Percentiles rank a stretch among this genome's conserved stretches.
Evolutionary conservation across 139 green algal species (phyloP).

Genomic region (Chlorella sp.): DNA sequence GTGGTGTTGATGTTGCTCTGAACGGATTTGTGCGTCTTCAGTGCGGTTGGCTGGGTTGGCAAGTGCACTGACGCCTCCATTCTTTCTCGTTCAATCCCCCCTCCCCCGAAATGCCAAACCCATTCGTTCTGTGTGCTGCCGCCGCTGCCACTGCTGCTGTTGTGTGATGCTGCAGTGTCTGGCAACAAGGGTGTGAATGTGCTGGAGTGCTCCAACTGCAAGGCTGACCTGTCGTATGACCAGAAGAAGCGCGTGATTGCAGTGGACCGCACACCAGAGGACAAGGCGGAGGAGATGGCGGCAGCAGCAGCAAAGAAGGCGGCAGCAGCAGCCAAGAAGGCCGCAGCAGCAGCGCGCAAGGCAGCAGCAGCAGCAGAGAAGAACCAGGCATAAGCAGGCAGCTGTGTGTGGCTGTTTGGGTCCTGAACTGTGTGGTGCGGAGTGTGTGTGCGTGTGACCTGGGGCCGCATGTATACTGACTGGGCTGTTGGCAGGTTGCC

Average conservation of each 20-base stretch:
- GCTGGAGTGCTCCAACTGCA: too few relatives aligned
- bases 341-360: too few relatives aligned
- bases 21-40: neutral
- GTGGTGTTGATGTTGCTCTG: neutral
- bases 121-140: neutral
- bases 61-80: neutral
- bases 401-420: too few relatives aligned
- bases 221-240: slow-evolving; percentile 62
- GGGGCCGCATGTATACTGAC: too few relatives aligned
- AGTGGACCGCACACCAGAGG: slow-evolving; percentile 39
- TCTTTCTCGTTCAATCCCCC: neutral
- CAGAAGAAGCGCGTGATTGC: slow-evolving; percentile 56
- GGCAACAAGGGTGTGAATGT: too few relatives aligned
- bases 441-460: too few relatives aligned
- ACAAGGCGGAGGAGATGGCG: slow-evolving; percentile 38
- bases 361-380: too few relatives aligned
- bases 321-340: slow-evolving; percentile 44
- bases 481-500: too few relatives aligned
- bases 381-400: too few relatives aligned
- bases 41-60: neutral
- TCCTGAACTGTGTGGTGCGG: too few relatives aligned
- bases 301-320: slow-evolving; percentile 16
- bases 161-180: slow-evolving; percentile 37
- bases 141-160: neutral
- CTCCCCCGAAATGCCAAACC: neutral